Percentiles rank a stretch among this genome's conserved stretches.
Conservation (phyloP, 306 rosid genomes). For the Canavalia ensiformis region DNA sequence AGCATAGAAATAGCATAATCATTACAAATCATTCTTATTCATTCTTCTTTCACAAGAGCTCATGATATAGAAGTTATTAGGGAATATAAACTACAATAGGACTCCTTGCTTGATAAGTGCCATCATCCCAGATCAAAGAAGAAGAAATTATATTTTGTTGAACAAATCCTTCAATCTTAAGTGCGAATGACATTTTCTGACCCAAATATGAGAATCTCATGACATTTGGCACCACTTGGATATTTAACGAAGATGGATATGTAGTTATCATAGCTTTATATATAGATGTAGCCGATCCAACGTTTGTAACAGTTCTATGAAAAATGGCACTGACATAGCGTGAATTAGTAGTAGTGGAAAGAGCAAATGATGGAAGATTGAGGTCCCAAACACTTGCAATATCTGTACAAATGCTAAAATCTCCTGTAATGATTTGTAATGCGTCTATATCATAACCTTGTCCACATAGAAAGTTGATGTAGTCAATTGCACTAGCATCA, state of each 20-base stretch:
- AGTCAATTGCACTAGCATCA: neutral
- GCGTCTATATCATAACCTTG: neutral
- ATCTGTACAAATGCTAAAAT: neutral
- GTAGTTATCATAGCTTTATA: neutral
- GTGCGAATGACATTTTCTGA: neutral
- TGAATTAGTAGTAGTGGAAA: neutral
- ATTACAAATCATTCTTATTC: neutral
- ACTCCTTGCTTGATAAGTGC: neutral
- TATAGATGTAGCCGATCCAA: neutral
- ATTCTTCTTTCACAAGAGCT: neutral
- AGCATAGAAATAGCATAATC: neutral
- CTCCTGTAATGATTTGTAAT: neutral
- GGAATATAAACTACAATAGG: neutral
- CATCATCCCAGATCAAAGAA: neutral
- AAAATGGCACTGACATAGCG: neutral
- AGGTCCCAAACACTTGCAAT: neutral
- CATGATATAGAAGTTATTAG: neutral
- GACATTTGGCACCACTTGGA: neutral
- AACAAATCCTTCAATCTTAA: neutral
- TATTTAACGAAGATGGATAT: neutral
- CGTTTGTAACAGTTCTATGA: neutral
- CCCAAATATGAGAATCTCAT: neutral
- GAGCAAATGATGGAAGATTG: constrained; percentile 1
- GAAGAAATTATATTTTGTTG: neutral
- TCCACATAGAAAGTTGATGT: neutral